Evolutionary conservation across 2,329 filamentous ascomycete species (phyloP).

Genomic region (Domatiomyces globalis): DNA sequence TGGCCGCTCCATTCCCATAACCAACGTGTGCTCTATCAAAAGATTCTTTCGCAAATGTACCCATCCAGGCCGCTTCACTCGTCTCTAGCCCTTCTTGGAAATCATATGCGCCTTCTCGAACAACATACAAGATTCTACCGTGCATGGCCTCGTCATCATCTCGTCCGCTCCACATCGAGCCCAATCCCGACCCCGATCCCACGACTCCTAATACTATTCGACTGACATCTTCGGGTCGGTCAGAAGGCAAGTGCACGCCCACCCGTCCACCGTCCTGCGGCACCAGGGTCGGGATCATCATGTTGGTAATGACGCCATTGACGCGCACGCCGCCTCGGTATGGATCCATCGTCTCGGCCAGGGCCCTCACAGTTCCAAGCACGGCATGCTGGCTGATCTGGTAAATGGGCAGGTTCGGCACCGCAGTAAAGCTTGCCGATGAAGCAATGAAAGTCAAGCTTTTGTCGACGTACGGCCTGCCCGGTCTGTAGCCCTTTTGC

Average conservation of each 20-base stretch:
- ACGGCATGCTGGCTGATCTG: conserved; percentile 38
- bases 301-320: conserved; percentile 34
- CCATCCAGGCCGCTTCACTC: conserved; percentile 31
- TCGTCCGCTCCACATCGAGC: conserved; percentile 6
- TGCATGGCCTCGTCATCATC: conserved; percentile 20
- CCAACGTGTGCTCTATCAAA: conserved; percentile 3
- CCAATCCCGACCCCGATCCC: conserved; percentile 7
- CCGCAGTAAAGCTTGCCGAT: conserved; percentile 36
- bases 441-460: conserved; percentile 33
- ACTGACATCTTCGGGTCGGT: conserved; percentile 28
- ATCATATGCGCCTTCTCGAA: conserved; percentile 32
- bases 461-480: conserved; percentile 21
- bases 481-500: conserved; percentile 22
- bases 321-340: conserved; percentile 25
- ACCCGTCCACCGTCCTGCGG: conserved; percentile 25
- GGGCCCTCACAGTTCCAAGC: conserved; percentile 34
- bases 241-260: conserved; percentile 27
- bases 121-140: conserved; percentile 31
- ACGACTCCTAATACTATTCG: conserved; percentile 12
- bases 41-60: conserved; percentile 20
- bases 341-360: conserved; percentile 21
- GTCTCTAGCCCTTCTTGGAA: conserved; percentile 30
- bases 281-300: conserved; percentile 28
- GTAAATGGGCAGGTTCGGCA: conserved; percentile 35
- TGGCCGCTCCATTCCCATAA: background rate